Conservation (phyloP, 2,329 filamentous ascomycete genomes). For the Ilyonectria destructans region DNA sequence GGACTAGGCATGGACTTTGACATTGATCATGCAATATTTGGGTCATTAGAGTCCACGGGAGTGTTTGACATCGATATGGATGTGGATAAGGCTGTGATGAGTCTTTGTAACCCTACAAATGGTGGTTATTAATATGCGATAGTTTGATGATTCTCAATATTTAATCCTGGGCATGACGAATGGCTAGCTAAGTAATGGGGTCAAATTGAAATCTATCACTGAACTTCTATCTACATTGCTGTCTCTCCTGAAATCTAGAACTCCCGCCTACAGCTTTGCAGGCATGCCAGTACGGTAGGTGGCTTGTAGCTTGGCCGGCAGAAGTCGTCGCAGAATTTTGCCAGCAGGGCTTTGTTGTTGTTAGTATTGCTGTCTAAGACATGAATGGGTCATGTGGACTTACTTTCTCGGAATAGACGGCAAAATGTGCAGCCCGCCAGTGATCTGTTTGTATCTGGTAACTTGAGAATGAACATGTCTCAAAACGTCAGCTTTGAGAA, state of each 20-base stretch:
- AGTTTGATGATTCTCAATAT: background rate
- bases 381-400: background rate
- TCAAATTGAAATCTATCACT: background rate
- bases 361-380: background rate
- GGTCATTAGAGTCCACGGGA: slow-evolving; percentile 24
- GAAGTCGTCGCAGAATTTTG: slow-evolving; percentile 17
- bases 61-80: slow-evolving; percentile 35
- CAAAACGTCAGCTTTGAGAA: slow-evolving; percentile 1
- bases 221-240: background rate
- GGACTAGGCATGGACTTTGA: slow-evolving; percentile 6
- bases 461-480: slow-evolving; percentile 14
- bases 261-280: slow-evolving; percentile 1
- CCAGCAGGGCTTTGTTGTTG: slow-evolving; percentile 9
- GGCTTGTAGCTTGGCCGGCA: slow-evolving; percentile 12
- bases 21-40: slow-evolving; percentile 23
- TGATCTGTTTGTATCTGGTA: slow-evolving; percentile 18
- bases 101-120: slow-evolving; percentile 18
- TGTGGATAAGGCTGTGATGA: slow-evolving; percentile 33
- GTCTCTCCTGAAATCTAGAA: background rate
- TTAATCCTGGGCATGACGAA: too few species aligned
- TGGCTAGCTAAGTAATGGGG: background rate
- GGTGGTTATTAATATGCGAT: background rate
- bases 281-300: background rate
- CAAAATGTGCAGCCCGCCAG: slow-evolving; percentile 16
- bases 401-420: slow-evolving; percentile 20